phyloP scores from a whole-genome alignment of 176 grass and related monocot genomes.

The Rhynchospora pubera region DNA sequence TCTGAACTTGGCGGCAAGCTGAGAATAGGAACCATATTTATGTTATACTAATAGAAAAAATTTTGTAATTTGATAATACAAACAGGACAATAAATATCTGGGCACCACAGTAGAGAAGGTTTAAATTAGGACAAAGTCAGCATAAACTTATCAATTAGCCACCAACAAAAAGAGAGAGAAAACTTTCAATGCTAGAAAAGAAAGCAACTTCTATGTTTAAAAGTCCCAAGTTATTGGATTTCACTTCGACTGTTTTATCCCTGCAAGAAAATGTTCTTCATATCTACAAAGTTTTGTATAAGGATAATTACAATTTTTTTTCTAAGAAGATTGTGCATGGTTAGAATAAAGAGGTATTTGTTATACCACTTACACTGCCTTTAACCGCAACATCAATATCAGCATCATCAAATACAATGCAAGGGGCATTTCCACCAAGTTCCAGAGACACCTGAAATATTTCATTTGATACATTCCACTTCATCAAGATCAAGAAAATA shows the following conservation, averaged over 20 bases:
- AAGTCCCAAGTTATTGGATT: background rate
- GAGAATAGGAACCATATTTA: slow-evolving; percentile 17
- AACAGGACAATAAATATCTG: background rate
- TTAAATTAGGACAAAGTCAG: background rate
- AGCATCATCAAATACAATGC: slow-evolving; percentile 96
- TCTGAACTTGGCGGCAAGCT: slow-evolving; percentile 96
- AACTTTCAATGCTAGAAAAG: background rate
- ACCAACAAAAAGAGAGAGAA: background rate
- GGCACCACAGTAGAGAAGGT: background rate
- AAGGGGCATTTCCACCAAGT: slow-evolving; percentile 98
- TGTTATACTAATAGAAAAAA: background rate
- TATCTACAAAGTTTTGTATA: background rate
- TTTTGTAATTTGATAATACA: background rate
- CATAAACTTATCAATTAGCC: background rate
- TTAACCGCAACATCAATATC: slow-evolving; percentile 93
- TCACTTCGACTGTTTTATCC: background rate
- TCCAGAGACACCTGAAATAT: slow-evolving; percentile 80
- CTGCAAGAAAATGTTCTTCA: background rate
- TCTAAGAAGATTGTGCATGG: background rate
- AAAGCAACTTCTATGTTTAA: background rate
- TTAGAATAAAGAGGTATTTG: no score
- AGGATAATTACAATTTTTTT: background rate
- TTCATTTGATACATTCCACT: slow-evolving; percentile 26
- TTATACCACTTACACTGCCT: slow-evolving; percentile 63
- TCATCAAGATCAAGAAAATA: background rate